Percentiles rank a stretch among this genome's conserved stretches.
These are phyloP conservation scores for Candida neerlandica DNA, from an alignment of 1,139 yeast genomes.

Conservation along the genomic window DNA sequence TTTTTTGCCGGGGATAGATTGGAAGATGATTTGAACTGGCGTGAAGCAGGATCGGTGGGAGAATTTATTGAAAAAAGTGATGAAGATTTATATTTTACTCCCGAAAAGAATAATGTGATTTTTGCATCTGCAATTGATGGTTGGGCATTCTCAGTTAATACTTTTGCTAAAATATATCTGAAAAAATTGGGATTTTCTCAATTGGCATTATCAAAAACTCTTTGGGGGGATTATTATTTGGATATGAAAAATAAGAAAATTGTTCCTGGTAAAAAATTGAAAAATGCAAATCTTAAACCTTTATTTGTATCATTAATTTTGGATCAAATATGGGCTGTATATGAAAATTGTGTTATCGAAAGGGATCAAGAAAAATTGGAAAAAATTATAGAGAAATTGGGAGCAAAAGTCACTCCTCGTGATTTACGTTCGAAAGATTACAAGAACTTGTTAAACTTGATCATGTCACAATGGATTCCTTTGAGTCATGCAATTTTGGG, in stretches of 20 bases:
- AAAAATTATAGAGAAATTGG: slow-evolving; percentile 72
- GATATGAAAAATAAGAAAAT: slow-evolving; percentile 91
- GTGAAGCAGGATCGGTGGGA: slow-evolving; percentile 61
- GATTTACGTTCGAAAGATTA: slow-evolving; percentile 82
- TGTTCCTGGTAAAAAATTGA: slow-evolving; percentile 56
- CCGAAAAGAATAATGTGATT: slow-evolving; percentile 87
- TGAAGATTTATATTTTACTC: slow-evolving; percentile 83
- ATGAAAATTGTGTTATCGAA: slow-evolving; percentile 66
- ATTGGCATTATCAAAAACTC: slow-evolving; percentile 74
- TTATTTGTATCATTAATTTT: slow-evolving; percentile 84
- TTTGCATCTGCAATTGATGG: slow-evolving; percentile 96
- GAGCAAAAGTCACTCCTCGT: slow-evolving; percentile 69
- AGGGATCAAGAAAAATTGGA: slow-evolving; percentile 72
- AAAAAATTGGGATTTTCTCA: slow-evolving; percentile 84
- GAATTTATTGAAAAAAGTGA: slow-evolving; percentile 79
- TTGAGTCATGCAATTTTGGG: slow-evolving; percentile 82
- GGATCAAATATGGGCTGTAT: slow-evolving; percentile 92
- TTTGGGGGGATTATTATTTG: slow-evolving; percentile 93
- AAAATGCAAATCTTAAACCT: slow-evolving; percentile 63
- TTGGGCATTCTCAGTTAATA: slow-evolving; percentile 94
- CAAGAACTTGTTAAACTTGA: slow-evolving; percentile 59
- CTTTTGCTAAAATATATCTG: slow-evolving; percentile 85
- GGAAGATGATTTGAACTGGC: slow-evolving; percentile 85
- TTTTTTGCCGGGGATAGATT: slow-evolving; percentile 93
- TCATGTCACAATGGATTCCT: slow-evolving; percentile 95